Evolutionary conservation across 352 stramenopile species (phyloP).

Genomic region (Pythium sp.): DNA sequence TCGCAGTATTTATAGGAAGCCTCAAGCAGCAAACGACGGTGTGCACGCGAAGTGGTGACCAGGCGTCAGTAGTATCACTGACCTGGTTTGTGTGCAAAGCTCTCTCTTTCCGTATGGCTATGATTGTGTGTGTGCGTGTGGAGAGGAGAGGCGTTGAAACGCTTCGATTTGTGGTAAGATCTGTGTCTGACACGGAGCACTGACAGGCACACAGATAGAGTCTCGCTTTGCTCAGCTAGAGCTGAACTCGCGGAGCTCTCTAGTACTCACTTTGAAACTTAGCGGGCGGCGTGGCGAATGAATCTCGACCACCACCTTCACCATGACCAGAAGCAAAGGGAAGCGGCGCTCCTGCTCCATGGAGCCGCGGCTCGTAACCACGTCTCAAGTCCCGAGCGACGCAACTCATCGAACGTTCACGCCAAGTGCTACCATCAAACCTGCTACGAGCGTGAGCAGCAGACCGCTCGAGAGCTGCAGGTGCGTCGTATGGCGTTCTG

Average conservation of each 20-base stretch:
- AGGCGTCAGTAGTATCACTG: background rate
- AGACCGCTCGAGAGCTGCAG: constrained; percentile 30
- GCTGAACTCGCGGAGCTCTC: background rate
- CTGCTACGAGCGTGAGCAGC: constrained; percentile 31
- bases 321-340: constrained; percentile 11
- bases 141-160: constrained; percentile 8
- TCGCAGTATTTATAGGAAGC: constrained; percentile 7
- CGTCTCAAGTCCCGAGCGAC: constrained; percentile 12
- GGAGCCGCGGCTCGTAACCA: background rate
- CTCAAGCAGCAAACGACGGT: background rate
- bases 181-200: background rate
- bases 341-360: constrained; percentile 8
- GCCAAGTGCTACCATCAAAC: constrained; percentile 21
- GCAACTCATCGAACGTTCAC: background rate
- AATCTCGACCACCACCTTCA: constrained; percentile 12
- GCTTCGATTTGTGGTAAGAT: constrained; percentile 5
- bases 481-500: constrained; percentile 9
- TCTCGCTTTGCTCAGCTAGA: background rate
- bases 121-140: background rate
- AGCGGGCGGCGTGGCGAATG: constrained; percentile 10
- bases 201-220: background rate
- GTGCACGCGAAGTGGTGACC: background rate
- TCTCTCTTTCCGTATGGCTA: background rate
- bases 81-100: background rate
- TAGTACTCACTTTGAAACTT: background rate